These are phyloP conservation scores for Neurospora sp. DNA, from an alignment of 495 filamentous ascomycete species.

Conservation along the genomic window DNA sequence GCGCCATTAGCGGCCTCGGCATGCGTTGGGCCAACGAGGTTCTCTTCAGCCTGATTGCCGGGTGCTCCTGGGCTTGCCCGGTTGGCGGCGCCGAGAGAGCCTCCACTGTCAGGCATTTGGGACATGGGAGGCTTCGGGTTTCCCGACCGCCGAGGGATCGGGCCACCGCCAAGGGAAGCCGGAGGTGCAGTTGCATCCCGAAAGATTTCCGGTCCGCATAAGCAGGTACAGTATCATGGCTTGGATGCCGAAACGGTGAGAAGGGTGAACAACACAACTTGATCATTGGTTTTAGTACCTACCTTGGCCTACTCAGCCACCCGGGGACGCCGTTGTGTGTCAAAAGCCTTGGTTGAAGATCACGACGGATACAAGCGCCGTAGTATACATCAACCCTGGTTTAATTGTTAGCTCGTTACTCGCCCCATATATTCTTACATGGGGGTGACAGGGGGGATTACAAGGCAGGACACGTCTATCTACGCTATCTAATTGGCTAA, in stretches of 20 bases:
- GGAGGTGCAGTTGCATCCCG: background rate
- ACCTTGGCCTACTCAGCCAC: background rate
- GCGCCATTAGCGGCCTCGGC: background rate
- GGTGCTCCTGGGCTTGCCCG: background rate
- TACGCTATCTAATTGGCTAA: too few species aligned
- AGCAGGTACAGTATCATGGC: background rate
- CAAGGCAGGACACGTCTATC: too few species aligned
- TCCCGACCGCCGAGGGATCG: background rate
- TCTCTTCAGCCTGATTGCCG: background rate
- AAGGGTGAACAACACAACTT: background rate
- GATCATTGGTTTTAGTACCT: background rate
- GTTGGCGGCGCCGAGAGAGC: background rate
- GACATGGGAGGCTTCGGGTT: background rate
- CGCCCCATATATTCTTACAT: too few species aligned
- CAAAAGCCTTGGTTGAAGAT: background rate
- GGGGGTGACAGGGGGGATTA: too few species aligned
- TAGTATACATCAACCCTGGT: too few species aligned
- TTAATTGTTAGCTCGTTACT: too few species aligned
- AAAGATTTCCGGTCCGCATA: background rate
- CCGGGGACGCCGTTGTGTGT: background rate
- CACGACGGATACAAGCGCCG: background rate
- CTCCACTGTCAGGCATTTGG: background rate
- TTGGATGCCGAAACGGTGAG: background rate
- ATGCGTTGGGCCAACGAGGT: background rate
- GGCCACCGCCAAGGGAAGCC: background rate